A percentile compares a stretch with the other conserved stretches of the same genome.
Evolutionary conservation across 192 early-diverging fungal genomes (phyloP).

Genomic region (Rhizoclosmatium sp.): DNA sequence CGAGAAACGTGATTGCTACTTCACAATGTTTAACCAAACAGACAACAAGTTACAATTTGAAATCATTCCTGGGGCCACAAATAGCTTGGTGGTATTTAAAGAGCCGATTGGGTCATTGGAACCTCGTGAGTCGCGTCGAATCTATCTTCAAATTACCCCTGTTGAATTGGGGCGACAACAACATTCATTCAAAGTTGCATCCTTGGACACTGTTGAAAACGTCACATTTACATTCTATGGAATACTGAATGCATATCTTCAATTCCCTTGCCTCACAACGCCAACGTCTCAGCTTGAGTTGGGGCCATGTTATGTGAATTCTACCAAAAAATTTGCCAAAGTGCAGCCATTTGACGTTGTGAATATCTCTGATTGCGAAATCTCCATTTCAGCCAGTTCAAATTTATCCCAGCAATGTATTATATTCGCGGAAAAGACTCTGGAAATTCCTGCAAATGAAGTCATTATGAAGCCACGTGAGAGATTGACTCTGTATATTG

Average conservation of each 20-base stretch:
- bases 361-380: slow-evolving; percentile 73
- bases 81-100: slow-evolving; percentile 13
- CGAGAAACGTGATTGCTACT: slow-evolving; percentile 62
- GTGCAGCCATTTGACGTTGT: slow-evolving; percentile 73
- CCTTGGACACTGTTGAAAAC: slow-evolving; percentile 39
- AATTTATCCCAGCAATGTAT: slow-evolving; percentile 83
- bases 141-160: slow-evolving; percentile 65
- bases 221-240: slow-evolving; percentile 64
- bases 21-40: slow-evolving; percentile 55
- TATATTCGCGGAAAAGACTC: slow-evolving; percentile 64
- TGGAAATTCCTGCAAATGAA: slow-evolving; percentile 55
- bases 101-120: slow-evolving; percentile 45
- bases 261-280: slow-evolving; percentile 68
- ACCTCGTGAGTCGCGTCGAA: slow-evolving; percentile 62
- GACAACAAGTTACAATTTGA: slow-evolving; percentile 32
- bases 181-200: slow-evolving; percentile 58
- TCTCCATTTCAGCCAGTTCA: slow-evolving; percentile 76
- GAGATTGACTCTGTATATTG: slow-evolving; percentile 74
- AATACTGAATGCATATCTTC: slow-evolving; percentile 61
- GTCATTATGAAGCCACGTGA: slow-evolving; percentile 59
- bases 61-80: slow-evolving; percentile 4
- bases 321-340: slow-evolving; percentile 75
- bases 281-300: slow-evolving; percentile 69
- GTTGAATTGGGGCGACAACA: slow-evolving; percentile 59
- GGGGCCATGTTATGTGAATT: slow-evolving; percentile 83